These are phyloP conservation scores for Ophiocordyceps sinensis DNA, from an alignment of 2,329 filamentous ascomycete species.

Conservation along the genomic window DNA sequence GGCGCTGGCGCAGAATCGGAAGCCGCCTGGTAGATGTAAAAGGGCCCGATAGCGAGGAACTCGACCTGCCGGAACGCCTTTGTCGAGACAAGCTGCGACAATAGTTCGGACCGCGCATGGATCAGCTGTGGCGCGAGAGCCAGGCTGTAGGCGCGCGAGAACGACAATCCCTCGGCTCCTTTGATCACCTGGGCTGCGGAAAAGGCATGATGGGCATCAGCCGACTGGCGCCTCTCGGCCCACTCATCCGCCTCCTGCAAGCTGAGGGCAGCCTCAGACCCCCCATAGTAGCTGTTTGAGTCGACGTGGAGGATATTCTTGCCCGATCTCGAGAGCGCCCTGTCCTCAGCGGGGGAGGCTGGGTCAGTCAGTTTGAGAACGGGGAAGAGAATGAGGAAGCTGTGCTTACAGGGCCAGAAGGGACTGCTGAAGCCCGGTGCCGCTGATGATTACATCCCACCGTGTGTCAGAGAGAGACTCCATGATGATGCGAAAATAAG, in stretches of 20 bases:
- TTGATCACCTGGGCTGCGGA: slow-evolving; percentile 19
- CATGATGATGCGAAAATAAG: slow-evolving; percentile 32
- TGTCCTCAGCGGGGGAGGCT: slow-evolving; percentile 25
- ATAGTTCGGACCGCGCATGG: slow-evolving; percentile 65
- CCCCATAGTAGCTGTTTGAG: slow-evolving; percentile 77
- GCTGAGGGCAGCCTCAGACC: slow-evolving; percentile 70
- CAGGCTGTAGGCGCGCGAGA: slow-evolving; percentile 65
- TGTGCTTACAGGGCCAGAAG: slow-evolving; percentile 60
- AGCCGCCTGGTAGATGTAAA: slow-evolving; percentile 55
- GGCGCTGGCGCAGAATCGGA: slow-evolving; percentile 14
- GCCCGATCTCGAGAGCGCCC: slow-evolving; percentile 79
- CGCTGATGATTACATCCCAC: slow-evolving; percentile 70
- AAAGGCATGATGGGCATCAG: slow-evolving; percentile 12
- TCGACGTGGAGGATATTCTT: slow-evolving; percentile 90
- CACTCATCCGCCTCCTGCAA: slow-evolving; percentile 69
- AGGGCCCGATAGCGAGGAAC: slow-evolving; percentile 84
- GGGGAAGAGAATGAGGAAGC: slow-evolving; percentile 15
- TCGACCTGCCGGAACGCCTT: slow-evolving; percentile 80
- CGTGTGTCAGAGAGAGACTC: slow-evolving; percentile 58
- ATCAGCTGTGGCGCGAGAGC: slow-evolving; percentile 77
- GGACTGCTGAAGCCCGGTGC: slow-evolving; percentile 66
- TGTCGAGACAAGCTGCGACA: slow-evolving; percentile 75
- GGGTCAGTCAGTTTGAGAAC: slow-evolving; percentile 18
- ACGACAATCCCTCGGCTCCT: slow-evolving; percentile 31
- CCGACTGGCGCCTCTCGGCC: slow-evolving; percentile 30